Percentiles rank a stretch among this genome's conserved stretches.
Conservation (phyloP, 192 early-diverging fungal genomes). For the Backusella psychrophila region DNA sequence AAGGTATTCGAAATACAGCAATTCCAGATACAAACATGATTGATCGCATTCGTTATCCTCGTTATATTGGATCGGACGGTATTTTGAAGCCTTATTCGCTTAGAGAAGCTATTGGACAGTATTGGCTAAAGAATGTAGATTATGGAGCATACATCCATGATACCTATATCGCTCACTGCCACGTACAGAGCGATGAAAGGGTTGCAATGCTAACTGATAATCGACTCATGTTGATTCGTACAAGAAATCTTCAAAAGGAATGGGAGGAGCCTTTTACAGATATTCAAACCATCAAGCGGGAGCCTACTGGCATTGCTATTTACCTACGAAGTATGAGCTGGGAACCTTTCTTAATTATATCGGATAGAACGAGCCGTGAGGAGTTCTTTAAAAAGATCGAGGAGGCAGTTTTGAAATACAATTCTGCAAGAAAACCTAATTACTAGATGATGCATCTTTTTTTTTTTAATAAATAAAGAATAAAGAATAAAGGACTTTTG, state of each 20-base stretch:
- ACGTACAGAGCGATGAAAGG: conserved; percentile 81
- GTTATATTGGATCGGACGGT: conserved; percentile 81
- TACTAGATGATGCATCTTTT: neutral
- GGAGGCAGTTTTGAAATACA: conserved; percentile 52
- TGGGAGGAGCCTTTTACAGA: conserved; percentile 80
- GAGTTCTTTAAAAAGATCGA: conserved; percentile 73
- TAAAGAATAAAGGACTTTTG: too few species aligned
- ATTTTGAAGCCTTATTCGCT: conserved; percentile 72
- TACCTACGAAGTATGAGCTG: conserved; percentile 53
- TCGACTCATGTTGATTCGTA: conserved; percentile 74
- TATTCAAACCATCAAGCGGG: conserved; percentile 69
- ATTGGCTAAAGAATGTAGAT: conserved; percentile 79
- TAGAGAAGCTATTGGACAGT: conserved; percentile 82
- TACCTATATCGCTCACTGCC: conserved; percentile 83
- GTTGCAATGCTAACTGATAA: conserved; percentile 81
- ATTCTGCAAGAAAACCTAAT: conserved; percentile 11
- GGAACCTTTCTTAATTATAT: conserved; percentile 71
- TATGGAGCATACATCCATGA: conserved; percentile 79
- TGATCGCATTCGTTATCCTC: conserved; percentile 81
- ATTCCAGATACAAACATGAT: conserved; percentile 82
- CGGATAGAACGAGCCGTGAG: conserved; percentile 58
- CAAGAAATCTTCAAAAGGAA: conserved; percentile 69
- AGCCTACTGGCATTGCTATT: conserved; percentile 72
- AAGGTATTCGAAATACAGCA: conserved; percentile 93
- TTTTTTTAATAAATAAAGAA: too few species aligned